Conservation (phyloP, 2,329 filamentous ascomycete species). For the Uncinocarpus reesii region DNA sequence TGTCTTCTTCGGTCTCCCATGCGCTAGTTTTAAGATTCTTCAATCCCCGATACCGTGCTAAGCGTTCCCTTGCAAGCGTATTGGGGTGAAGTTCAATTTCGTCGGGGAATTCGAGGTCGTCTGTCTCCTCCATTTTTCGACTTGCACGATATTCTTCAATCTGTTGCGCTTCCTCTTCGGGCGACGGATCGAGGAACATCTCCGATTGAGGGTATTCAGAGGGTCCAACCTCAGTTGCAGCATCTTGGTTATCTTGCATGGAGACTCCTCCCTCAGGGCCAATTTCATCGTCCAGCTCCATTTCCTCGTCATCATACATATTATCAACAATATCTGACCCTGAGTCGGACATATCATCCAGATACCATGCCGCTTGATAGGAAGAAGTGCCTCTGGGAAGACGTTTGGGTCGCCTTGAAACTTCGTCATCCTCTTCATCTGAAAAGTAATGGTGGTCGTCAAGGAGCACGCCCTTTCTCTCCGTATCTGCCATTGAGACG, state of each 20-base stretch:
- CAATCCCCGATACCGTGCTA: conserved; percentile 77
- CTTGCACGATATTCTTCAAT: conserved; percentile 70
- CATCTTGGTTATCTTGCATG: conserved; percentile 37
- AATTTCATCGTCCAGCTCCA: conserved; percentile 46
- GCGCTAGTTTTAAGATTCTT: conserved; percentile 80
- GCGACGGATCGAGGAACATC: conserved; percentile 69
- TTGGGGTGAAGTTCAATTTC: conserved; percentile 90
- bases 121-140: conserved; percentile 69
- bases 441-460: conserved; percentile 98
- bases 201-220: conserved; percentile 92
- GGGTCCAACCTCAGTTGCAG: conserved; percentile 63
- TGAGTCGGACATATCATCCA: conserved; percentile 70
- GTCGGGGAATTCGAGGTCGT: conserved; percentile 92
- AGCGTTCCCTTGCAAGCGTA: conserved; percentile 71
- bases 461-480: conserved; percentile 76
- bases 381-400: conserved; percentile 84
- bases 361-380: conserved; percentile 90
- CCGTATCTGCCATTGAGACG: conserved; percentile 42
- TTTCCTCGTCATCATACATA: conserved; percentile 50
- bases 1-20: conserved; percentile 85
- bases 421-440: conserved; percentile 66
- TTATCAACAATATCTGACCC: conserved; percentile 75
- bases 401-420: conserved; percentile 55
- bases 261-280: conserved; percentile 72
- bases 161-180: conserved; percentile 73